Base-by-base conservation (phyloP, 345 rosid species). In the Citrus cavaleriei region DNA sequence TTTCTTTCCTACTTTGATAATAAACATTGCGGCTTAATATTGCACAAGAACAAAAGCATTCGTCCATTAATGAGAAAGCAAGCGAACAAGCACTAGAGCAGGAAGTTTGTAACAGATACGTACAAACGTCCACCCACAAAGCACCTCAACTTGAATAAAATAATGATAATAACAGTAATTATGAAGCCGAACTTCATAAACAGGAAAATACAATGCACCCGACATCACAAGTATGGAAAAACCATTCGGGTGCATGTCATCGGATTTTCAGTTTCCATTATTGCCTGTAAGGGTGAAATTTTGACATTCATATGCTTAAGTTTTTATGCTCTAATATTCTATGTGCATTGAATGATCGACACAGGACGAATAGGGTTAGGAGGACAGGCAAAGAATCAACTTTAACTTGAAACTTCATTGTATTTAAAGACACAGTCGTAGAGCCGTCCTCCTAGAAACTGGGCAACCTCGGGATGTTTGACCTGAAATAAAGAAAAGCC, bases 391-490 rank as follows among this genome's bases (percentile, higher is more conserved):
- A 54, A 72, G 73, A 80, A 27, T 35, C 51, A 24, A 64, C 61
- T 61, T 78, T 62, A 81, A 73, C 73, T 87, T 57, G 78, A 82
- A 34, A 88, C 92, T 81, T 92, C 95, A 69, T 84, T 97, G 92
- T 89, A 94, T 85, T 92, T 97, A 89, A 97, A 88, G 80, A 97
- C 98, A 18, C 99, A 97, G 81, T 97, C 99, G 10, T 97, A 97
- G 46, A 97, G 97, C 83, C 97, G 84, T 49, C 99, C 99, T 76
- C 98, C 99, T 0, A 97, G 97, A 85, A 97, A 97, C 88, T 97
- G 93, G 12, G 98, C 98, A 79, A 97, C 99, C 84, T 97, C 99
- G 10, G 86, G 89, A 86, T 97, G 99, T 84, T 97, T 97, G 73
- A 97, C 99, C 99, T 97, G 88, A 79, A 57, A 72, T 27, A 37